These are phyloP conservation scores for Teunomyces barrocoloradensis DNA, from an alignment of 805 yeast species.

Conservation along the genomic window DNA sequence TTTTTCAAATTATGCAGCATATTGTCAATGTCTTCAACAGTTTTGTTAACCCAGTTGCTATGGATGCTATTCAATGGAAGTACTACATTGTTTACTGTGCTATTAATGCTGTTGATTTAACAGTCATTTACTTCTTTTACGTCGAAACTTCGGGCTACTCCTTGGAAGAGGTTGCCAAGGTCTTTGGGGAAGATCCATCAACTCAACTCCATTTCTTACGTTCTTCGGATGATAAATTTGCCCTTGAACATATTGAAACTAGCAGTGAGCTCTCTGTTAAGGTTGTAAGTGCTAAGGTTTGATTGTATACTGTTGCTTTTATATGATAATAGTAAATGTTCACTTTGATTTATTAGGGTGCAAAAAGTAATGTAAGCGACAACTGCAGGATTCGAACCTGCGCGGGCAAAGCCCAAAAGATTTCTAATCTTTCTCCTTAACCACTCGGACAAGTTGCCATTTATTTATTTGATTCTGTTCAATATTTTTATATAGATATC, in stretches of 20 bases:
- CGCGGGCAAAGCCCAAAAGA: slow-evolving; percentile 52
- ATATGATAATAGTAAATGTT: not conserved
- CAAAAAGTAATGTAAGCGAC: slow-evolving; percentile 31
- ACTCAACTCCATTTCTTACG: not conserved
- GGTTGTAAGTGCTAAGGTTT: not conserved
- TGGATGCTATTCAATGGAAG: slow-evolving; percentile 43
- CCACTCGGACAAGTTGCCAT: slow-evolving; percentile 48
- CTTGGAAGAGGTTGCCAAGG: slow-evolving; percentile 42
- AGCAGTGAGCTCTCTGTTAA: not conserved
- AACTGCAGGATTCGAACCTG: slow-evolving; percentile 52
- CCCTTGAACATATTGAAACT: not conserved
- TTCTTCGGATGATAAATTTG: not conserved
- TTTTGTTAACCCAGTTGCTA: slow-evolving; percentile 29
- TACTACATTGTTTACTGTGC: slow-evolving; percentile 42
- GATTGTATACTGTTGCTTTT: not conserved
- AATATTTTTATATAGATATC: not conserved
- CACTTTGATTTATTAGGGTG: not conserved
- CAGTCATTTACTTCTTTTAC: slow-evolving; percentile 28
- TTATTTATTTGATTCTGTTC: not conserved
- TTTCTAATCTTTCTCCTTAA: slow-evolving; percentile 49
- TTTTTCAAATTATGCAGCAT: slow-evolving; percentile 21
- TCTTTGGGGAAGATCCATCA: slow-evolving; percentile 35
- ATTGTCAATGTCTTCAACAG: slow-evolving; percentile 20
- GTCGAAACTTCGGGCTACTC: slow-evolving; percentile 44
- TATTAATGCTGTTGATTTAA: slow-evolving; percentile 26